Evolutionary conservation across 768 basidiomycete species (phyloP), one percentile per base, ranked within the genome.

Genomic region (Termitomyces sp.): DNA sequence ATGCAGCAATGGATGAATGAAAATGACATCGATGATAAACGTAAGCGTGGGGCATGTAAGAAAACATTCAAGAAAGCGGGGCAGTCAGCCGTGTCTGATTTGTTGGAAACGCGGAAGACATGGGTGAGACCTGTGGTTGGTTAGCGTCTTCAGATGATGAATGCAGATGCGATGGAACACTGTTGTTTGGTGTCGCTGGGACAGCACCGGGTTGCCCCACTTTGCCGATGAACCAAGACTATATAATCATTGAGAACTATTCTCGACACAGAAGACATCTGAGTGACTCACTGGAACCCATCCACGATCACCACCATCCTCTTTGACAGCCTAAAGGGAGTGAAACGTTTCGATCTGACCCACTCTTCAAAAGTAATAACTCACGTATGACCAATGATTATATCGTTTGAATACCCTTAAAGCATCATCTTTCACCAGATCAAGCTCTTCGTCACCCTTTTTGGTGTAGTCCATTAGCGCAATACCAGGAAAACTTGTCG

Each of bases 161-260:
- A 21, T 67, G 60, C 38, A 59, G 62, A 53, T 67, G 65, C 59
- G 62, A 57, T 61, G 68, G 63, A 64, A 73, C 51, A 60, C 77
- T 67, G 12, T 77, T 66, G 60, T 70, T 76, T 17, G 71, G 81
- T 56, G 78, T 79, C 10, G 72, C 68, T 45, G 77, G 77, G 21
- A 71, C 67, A 62, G 78, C 65, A 68, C 84, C 62, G 71, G 84
- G 64, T 53, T 79, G 75, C 10, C 75, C 67, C 26, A 90, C 83
- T 69, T 95, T 97, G 51, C 94, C 93, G 58, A 96, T 93, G 67
- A 92, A 96, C 96, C 96, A 98, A 22, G 92, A 93, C 78, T 88
- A 48, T 55, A 40, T 52, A 17, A 54, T 66, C 43, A 38, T 45
- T 54, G 35, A 51, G 34, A 35, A 26, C 17, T 41, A 11, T 19